phyloP scores from a whole-genome alignment of 208 protist species.

The Trypanosoma mega region DNA sequence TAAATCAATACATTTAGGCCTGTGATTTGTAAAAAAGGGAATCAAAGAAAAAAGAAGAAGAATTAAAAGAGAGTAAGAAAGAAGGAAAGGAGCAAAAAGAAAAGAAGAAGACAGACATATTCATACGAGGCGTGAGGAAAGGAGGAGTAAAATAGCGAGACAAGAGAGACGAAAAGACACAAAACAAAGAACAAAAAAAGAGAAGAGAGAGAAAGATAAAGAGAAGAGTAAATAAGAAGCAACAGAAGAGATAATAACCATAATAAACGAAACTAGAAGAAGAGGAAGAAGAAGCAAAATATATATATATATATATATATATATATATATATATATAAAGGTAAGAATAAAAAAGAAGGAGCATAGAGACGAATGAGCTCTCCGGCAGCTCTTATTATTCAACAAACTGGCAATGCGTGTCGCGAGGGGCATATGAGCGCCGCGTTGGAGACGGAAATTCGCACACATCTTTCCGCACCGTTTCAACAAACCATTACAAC shows the following conservation, averaged over 20 bases:
- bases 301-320: too few relatives aligned
- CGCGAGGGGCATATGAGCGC: conserved; percentile 33
- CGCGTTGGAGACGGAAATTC: conserved; percentile 38
- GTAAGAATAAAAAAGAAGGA: too few relatives aligned
- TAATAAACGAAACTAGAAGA: neutral
- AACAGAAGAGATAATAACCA: neutral
- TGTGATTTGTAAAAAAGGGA: conserved; percentile 7
- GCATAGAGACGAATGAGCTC: conserved; percentile 17
- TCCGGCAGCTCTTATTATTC: conserved; percentile 12
- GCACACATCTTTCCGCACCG: conserved; percentile 40
- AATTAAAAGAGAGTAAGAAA: neutral
- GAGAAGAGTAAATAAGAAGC: neutral
- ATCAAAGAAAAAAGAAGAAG: neutral
- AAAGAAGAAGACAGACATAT: too few relatives aligned
- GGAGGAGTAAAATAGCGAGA: too few relatives aligned
- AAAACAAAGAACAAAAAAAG: conserved; percentile 3
- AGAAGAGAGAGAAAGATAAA: neutral
- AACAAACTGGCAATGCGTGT: conserved; percentile 18
- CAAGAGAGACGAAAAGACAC: too few relatives aligned
- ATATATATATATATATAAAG: too few relatives aligned
- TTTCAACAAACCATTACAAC: conserved; percentile 28
- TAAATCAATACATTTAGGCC: neutral
- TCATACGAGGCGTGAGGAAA: too few relatives aligned
- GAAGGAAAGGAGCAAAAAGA: neutral
- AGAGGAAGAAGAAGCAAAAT: too few relatives aligned